A percentile compares a stretch with the other conserved stretches of the same genome.
Conservation (phyloP, 345 rosid species). For the Streptanthus diversifolius region DNA sequence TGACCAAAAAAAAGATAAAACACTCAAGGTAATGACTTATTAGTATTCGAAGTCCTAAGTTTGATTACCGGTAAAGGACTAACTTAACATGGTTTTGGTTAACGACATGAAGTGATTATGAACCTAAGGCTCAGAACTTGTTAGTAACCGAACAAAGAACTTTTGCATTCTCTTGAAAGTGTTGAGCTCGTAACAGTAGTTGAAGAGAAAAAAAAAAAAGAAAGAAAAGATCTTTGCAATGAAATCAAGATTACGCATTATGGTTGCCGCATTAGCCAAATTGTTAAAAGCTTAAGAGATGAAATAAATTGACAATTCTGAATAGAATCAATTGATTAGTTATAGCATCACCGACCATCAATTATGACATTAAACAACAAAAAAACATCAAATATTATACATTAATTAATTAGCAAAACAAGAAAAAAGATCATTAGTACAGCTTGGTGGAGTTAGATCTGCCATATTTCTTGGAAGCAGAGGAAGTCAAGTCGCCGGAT, state of each 20-base stretch:
- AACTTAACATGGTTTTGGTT: background rate
- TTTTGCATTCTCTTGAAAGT: background rate
- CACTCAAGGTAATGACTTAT: too few relatives aligned
- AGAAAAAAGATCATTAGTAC: conserved; percentile 20
- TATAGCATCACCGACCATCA: conserved; percentile 19
- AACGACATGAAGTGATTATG: background rate
- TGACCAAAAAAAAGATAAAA: too few relatives aligned
- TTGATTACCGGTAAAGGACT: background rate
- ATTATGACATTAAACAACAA: conserved; percentile 13
- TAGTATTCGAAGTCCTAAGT: background rate
- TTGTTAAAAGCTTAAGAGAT: conserved; percentile 2
- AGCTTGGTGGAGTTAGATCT: conserved; percentile 64
- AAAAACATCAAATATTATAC: conserved; percentile 25
- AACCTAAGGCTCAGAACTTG: background rate
- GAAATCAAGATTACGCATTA: background rate
- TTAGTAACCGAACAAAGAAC: background rate
- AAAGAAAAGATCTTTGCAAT: background rate
- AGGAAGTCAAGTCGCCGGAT: conserved; percentile 59
- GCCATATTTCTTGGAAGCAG: conserved; percentile 68
- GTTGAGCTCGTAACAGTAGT: background rate
- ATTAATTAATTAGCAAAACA: conserved; percentile 7
- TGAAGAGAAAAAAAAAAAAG: background rate
- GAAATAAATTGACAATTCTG: background rate
- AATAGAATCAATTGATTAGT: conserved; percentile 2
- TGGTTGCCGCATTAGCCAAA: background rate